These are phyloP conservation scores for Erythrobasidium yunnanense DNA, from an alignment of 768 basidiomycete species.

Conservation along the genomic window DNA sequence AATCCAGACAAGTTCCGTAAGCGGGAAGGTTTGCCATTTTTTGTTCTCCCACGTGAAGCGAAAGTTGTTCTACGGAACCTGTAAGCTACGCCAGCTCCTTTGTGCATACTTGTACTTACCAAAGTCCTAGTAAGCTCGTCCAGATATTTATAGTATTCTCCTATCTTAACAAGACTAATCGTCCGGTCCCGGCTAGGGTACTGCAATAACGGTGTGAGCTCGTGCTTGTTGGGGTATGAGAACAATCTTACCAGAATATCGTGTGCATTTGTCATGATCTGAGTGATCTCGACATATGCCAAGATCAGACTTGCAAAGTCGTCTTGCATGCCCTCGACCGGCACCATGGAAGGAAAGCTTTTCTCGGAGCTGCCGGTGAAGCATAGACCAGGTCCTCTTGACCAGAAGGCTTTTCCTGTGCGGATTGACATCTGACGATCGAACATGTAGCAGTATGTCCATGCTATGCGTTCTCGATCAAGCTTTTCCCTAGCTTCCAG, in stretches of 20 bases:
- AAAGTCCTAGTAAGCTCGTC: slow-evolving; percentile 30
- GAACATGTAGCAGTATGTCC: slow-evolving; percentile 34
- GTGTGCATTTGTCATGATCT: slow-evolving; percentile 31
- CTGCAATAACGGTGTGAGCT: background rate
- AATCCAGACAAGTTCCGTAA: slow-evolving; percentile 23
- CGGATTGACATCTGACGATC: slow-evolving; percentile 32
- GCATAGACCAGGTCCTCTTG: slow-evolving; percentile 31
- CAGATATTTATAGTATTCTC: slow-evolving; percentile 33
- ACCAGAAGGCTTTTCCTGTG: slow-evolving; percentile 36
- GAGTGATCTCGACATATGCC: slow-evolving; percentile 27
- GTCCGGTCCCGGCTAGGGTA: slow-evolving; percentile 33
- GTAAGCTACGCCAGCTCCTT: too few species aligned
- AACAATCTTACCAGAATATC: slow-evolving; percentile 28
- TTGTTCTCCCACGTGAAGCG: slow-evolving; percentile 21
- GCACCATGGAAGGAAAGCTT: slow-evolving; percentile 33
- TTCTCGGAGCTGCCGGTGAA: slow-evolving; percentile 4
- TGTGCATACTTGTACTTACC: background rate
- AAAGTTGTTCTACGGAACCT: slow-evolving; percentile 18
- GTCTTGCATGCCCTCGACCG: slow-evolving; percentile 29
- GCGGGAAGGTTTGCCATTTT: slow-evolving; percentile 22
- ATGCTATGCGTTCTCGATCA: slow-evolving; percentile 33
- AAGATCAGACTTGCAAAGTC: slow-evolving; percentile 32
- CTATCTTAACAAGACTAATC: slow-evolving; percentile 23
- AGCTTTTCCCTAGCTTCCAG: slow-evolving; percentile 13
- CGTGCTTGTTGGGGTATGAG: background rate